Conservation (phyloP, 2,329 filamentous ascomycete genomes). For the Diplodia seriata region DNA sequence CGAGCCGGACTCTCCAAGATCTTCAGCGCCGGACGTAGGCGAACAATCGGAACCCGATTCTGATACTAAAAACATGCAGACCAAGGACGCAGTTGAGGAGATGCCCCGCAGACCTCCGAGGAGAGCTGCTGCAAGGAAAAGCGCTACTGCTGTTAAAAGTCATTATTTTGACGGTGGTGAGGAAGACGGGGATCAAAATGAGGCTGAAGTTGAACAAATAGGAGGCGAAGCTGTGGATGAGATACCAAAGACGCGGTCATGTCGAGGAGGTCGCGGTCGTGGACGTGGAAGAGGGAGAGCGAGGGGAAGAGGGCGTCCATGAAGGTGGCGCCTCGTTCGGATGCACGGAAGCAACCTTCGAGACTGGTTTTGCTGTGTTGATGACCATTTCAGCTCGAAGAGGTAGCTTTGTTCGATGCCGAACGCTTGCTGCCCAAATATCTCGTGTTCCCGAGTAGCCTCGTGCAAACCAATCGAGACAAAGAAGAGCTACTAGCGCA, state of each 20-base stretch:
- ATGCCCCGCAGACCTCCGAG: slow-evolving; percentile 15
- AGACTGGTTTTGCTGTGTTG: not conserved
- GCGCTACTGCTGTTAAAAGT: slow-evolving; percentile 33
- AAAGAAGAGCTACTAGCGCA: no score
- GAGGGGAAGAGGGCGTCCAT: slow-evolving; percentile 5
- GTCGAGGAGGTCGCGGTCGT: not conserved
- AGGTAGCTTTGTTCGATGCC: not conserved
- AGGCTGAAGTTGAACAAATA: not conserved
- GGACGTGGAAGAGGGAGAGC: slow-evolving; percentile 31
- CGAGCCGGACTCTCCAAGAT: not conserved
- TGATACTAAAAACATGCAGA: not conserved
- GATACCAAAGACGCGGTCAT: slow-evolving; percentile 2
- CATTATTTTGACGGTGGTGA: slow-evolving; percentile 32
- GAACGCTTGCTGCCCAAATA: not conserved
- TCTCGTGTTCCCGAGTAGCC: not conserved
- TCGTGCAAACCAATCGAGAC: slow-evolving; percentile 24
- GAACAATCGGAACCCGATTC: not conserved
- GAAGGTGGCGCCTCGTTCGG: not conserved
- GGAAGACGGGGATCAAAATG: not conserved
- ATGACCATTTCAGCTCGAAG: not conserved
- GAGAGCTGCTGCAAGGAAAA: slow-evolving; percentile 33
- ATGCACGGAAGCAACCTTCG: not conserved
- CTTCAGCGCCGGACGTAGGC: not conserved
- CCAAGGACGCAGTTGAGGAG: not conserved
- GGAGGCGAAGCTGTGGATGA: slow-evolving; percentile 15